phyloP scores from a whole-genome alignment of 1,139 yeast genomes.

The Geotrichum candidum region DNA sequence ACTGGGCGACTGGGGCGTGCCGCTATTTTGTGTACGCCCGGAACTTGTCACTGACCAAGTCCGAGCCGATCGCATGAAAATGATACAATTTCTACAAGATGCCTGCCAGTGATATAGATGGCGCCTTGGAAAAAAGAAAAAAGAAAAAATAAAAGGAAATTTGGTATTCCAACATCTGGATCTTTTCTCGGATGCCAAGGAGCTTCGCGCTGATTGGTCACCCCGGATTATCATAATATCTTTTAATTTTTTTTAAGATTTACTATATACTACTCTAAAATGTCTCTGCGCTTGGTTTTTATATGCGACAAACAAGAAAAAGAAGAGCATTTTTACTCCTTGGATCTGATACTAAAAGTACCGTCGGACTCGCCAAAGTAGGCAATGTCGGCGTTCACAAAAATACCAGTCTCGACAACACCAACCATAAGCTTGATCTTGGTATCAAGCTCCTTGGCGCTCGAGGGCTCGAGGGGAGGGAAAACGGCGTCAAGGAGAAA shows the following conservation, averaged over 20 bases:
- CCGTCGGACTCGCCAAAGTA: constrained; percentile 87
- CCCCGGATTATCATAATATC: background rate
- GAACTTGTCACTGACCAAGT: constrained; percentile 7
- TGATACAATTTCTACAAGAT: constrained; percentile 25
- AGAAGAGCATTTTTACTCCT: background rate
- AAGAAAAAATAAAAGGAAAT: background rate
- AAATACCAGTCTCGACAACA: constrained; percentile 94
- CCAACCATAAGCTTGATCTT: constrained; percentile 76
- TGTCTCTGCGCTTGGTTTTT: background rate
- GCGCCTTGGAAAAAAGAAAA: background rate
- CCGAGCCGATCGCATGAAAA: constrained; percentile 20
- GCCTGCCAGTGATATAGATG: constrained; percentile 1
- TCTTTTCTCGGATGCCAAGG: background rate
- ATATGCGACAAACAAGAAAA: background rate
- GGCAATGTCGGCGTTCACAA: constrained; percentile 67
- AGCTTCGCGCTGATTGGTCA: background rate
- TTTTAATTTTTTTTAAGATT: background rate
- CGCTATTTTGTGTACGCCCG: constrained; percentile 25
- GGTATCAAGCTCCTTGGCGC: constrained; percentile 47
- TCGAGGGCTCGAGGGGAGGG: constrained; percentile 63
- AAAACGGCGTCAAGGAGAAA: constrained; percentile 91
- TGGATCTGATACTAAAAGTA: constrained; percentile 27
- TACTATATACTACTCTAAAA: background rate
- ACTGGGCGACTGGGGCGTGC: constrained; percentile 25
- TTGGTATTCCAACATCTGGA: background rate